These are phyloP conservation scores for Sporopachydermia quercuum DNA, from an alignment of 805 yeast species.

Conservation along the genomic window DNA sequence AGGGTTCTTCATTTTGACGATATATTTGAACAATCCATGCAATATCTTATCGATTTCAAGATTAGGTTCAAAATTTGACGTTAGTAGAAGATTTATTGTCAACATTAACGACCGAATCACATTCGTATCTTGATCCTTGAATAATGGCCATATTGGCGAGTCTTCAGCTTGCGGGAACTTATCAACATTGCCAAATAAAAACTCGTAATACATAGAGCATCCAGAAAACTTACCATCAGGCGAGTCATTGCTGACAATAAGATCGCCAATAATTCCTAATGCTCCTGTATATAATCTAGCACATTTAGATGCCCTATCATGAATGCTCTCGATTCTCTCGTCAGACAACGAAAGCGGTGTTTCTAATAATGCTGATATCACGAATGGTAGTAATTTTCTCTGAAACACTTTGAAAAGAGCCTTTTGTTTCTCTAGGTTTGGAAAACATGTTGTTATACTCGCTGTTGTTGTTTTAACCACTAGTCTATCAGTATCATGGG, in stretches of 20 bases:
- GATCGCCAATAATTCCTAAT: background rate
- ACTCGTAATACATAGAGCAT: background rate
- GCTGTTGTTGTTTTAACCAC: constrained; percentile 37
- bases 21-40: background rate
- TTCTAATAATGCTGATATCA: constrained; percentile 36
- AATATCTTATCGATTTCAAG: background rate
- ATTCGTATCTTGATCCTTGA: background rate
- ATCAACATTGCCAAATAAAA: background rate
- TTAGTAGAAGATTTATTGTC: background rate
- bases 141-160: background rate
- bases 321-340: constrained; percentile 19
- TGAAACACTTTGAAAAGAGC: constrained; percentile 48
- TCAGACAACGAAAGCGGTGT: constrained; percentile 55
- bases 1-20: background rate
- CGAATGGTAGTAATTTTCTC: constrained; percentile 38
- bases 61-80: background rate
- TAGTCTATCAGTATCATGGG: constrained; percentile 51
- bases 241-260: background rate
- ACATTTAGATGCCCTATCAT: background rate
- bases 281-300: background rate
- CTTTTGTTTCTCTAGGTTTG: constrained; percentile 34
- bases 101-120: background rate
- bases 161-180: background rate
- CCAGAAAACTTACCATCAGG: background rate
- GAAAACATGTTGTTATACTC: constrained; percentile 39